Conservation (phyloP, 768 basidiomycete species). For the Hypsizygus marmoreus region DNA sequence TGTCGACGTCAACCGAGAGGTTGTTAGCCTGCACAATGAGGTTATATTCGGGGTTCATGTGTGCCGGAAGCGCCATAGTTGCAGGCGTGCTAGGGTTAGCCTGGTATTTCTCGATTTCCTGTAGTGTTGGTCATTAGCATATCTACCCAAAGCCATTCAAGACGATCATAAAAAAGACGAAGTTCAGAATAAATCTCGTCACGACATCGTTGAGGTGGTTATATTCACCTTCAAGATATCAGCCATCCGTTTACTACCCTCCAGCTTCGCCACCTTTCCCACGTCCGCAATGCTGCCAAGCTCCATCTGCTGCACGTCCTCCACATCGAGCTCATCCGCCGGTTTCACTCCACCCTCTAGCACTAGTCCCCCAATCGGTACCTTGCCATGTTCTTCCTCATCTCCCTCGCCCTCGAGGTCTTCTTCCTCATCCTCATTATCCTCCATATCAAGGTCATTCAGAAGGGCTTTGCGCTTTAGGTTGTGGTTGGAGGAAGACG, state of each 20-base stretch:
- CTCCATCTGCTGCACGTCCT: slow-evolving; percentile 95
- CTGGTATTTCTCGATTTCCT: slow-evolving; percentile 92
- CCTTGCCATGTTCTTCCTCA: slow-evolving; percentile 45
- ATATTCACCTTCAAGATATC: slow-evolving; percentile 80
- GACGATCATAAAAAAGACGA: not conserved
- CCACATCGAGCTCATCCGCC: slow-evolving; percentile 93
- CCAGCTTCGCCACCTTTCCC: slow-evolving; percentile 82
- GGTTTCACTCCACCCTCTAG: slow-evolving; percentile 88
- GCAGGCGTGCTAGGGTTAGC: slow-evolving; percentile 77
- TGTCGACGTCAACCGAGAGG: slow-evolving; percentile 96
- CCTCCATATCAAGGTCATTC: slow-evolving; percentile 60
- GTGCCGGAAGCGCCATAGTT: slow-evolving; percentile 76
- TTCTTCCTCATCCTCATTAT: slow-evolving; percentile 52
- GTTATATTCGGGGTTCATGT: slow-evolving; percentile 93
- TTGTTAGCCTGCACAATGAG: slow-evolving; percentile 98
- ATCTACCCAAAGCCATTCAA: too few species aligned
- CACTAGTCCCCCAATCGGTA: slow-evolving; percentile 61
- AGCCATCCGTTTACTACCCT: slow-evolving; percentile 83
- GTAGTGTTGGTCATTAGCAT: too few species aligned
- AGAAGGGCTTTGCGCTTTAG: slow-evolving; percentile 66
- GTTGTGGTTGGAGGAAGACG: slow-evolving; percentile 29
- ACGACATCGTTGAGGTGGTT: too few species aligned
- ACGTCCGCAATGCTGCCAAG: slow-evolving; percentile 85
- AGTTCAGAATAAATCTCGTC: too few species aligned
- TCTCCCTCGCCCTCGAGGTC: slow-evolving; percentile 47